Conservation (phyloP, 441 rosid genomes). For the Populus tomentosa region DNA sequence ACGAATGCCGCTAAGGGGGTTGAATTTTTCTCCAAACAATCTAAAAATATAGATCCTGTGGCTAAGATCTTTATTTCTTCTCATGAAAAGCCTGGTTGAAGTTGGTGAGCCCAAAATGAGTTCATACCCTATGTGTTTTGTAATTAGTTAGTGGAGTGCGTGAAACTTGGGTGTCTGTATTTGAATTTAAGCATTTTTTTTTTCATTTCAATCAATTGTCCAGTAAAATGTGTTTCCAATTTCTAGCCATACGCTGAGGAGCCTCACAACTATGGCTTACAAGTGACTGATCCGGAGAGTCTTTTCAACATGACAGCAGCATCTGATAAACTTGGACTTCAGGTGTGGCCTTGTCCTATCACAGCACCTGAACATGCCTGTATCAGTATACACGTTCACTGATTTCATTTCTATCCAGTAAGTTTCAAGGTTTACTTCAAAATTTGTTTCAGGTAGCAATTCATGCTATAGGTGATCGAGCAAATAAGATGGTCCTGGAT, state of each 20-base stretch:
- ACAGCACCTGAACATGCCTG: background rate
- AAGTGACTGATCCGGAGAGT: constrained; percentile 46
- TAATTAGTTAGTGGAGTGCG: background rate
- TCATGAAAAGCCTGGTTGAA: background rate
- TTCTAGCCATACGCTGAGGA: constrained; percentile 65
- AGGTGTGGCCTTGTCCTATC: constrained; percentile 39
- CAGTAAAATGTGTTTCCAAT: constrained; percentile 10
- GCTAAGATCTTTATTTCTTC: background rate
- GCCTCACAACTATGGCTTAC: constrained; percentile 68
- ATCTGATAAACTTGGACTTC: constrained; percentile 74
- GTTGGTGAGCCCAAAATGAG: background rate
- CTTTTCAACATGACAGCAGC: constrained; percentile 67
- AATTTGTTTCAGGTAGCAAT: constrained; percentile 63
- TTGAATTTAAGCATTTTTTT: background rate
- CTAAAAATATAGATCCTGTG: too few relatives aligned
- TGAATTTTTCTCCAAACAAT: too few relatives aligned
- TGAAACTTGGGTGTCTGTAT: background rate
- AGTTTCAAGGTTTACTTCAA: constrained; percentile 1
- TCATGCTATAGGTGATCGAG: constrained; percentile 94
- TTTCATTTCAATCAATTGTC: background rate
- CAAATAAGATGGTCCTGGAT: constrained; percentile 72
- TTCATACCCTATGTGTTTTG: background rate
- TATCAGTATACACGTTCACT: background rate
- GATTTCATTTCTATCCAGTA: background rate
- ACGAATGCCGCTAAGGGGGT: too few relatives aligned